A percentile compares a stretch with the other conserved stretches of the same genome.
These are phyloP conservation scores for Mycena polygramma DNA, from an alignment of 768 basidiomycete species.

Conservation along the genomic window DNA sequence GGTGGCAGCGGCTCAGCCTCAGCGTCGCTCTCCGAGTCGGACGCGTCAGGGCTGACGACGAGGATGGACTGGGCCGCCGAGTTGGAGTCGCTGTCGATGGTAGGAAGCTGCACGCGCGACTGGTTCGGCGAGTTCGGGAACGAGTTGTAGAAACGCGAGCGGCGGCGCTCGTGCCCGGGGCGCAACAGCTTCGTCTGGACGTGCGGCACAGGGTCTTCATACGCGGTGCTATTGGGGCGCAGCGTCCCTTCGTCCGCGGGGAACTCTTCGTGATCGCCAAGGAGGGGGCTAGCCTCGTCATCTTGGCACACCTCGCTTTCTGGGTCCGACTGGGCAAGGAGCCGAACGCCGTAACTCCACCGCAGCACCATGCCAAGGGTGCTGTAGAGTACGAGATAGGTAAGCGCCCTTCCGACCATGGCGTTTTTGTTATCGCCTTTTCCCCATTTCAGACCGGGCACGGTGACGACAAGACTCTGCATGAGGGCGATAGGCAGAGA, in stretches of 20 bases:
- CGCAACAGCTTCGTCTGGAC: conserved; percentile 13
- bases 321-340: conserved; percentile 80
- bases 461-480: conserved; percentile 88
- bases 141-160: conserved; percentile 69
- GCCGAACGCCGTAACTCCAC: conserved; percentile 93
- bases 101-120: conserved; percentile 50
- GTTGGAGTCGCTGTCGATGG: conserved; percentile 38
- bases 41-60: conserved; percentile 35
- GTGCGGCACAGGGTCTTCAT: conserved; percentile 40
- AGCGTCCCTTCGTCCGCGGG: conserved; percentile 51
- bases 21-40: conserved; percentile 42
- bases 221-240: conserved; percentile 46
- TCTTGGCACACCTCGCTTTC: conserved; percentile 42
- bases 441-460: conserved; percentile 87
- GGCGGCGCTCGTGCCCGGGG: conserved; percentile 42
- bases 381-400: conserved; percentile 92
- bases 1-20: conserved; percentile 30
- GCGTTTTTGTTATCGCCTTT: conserved; percentile 83
- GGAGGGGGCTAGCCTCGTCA: conserved; percentile 32
- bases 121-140: conserved; percentile 73
- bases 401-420: conserved; percentile 93
- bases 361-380: conserved; percentile 96
- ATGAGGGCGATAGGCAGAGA: conserved; percentile 95
- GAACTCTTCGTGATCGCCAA: conserved; percentile 10
- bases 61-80: conserved; percentile 38